Evolutionary conservation across 1,284 basidiomycete species (phyloP), one percentile per base, ranked within the genome.

Genomic region (Ustilago lituana): DNA sequence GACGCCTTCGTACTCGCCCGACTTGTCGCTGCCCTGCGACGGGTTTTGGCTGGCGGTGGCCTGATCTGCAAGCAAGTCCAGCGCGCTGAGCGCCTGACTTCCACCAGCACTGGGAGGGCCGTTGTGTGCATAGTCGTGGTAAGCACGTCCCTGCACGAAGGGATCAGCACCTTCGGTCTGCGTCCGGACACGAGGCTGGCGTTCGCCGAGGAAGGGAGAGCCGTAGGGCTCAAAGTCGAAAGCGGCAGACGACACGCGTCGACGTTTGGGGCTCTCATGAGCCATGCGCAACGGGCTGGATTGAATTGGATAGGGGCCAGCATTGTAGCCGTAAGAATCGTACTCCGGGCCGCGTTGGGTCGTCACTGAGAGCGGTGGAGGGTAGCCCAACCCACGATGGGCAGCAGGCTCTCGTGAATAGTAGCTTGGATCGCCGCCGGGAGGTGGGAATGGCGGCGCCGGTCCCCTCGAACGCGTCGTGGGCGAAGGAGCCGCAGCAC

Each of bases 11-110:
- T 67, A 67, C 35, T 62, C 69, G 19, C 53, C 63, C 8, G 69
- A 77, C 29, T 60, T 62, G 38, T 77, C 76, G 36, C 71, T 76
- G 14, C 66, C 72, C 60, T 76, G 70, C 29, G 70, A 72, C 29
- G 76, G 75, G 20, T 77, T 73, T 44, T 80, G 78, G 46, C 67
- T 73, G 5, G 78, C 74, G 2, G 79, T 79, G 8, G 80, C 80
- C 50, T 82, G 80, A 45, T 82, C 78, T 15, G 80, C 80, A 10
- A 82, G 74, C 48, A 82, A 48, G 54, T 82, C 80, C 22, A 82
- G 64, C 33, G 80, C 80, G 19, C 70, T 72, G 17, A 79, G 32
- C n/a, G 48, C 59, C 29, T 71, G 61, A 27, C 60, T 64, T 4
- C 51, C 64, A 24, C 44, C 60, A 15, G 56, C 64, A 39, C 52